Percentiles rank a stretch among this genome's conserved stretches.
These are phyloP conservation scores for Solanum hybrid DNA, from an alignment of 305 asterid species.

Conservation along the genomic window DNA sequence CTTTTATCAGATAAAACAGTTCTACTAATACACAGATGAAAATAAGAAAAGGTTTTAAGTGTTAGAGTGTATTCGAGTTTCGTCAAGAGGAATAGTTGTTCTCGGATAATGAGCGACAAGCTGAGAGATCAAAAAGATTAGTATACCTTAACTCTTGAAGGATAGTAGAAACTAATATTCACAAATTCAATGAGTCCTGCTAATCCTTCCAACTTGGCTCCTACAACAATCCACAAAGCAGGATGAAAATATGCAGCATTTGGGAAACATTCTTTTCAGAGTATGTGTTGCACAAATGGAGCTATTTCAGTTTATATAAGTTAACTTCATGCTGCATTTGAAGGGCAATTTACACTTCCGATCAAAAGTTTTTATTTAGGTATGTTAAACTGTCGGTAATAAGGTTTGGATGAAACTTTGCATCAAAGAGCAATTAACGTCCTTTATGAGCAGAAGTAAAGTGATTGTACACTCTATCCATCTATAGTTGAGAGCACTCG, in stretches of 20 bases:
- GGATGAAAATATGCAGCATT: background rate
- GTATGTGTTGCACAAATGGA: background rate
- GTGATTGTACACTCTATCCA: background rate
- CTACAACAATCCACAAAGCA: constrained; percentile 33
- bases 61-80: background rate
- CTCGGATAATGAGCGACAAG: background rate
- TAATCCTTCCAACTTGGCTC: constrained; percentile 58
- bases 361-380: background rate
- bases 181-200: constrained; percentile 63
- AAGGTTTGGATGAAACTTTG: background rate
- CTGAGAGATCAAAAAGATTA: constrained; percentile 4
- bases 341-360: background rate
- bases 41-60: background rate
- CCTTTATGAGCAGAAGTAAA: background rate
- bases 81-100: background rate
- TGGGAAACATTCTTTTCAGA: background rate
- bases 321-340: background rate
- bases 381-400: background rate
- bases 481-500: background rate
- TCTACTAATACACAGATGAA: background rate
- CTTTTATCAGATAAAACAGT: background rate
- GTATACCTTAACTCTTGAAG: constrained; percentile 66
- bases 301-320: background rate
- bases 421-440: background rate
- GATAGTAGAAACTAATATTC: constrained; percentile 64